Evolutionary conservation across 1,284 basidiomycete genomes (phyloP).

Genomic region (Cutaneotrichosporon spelunceum): DNA sequence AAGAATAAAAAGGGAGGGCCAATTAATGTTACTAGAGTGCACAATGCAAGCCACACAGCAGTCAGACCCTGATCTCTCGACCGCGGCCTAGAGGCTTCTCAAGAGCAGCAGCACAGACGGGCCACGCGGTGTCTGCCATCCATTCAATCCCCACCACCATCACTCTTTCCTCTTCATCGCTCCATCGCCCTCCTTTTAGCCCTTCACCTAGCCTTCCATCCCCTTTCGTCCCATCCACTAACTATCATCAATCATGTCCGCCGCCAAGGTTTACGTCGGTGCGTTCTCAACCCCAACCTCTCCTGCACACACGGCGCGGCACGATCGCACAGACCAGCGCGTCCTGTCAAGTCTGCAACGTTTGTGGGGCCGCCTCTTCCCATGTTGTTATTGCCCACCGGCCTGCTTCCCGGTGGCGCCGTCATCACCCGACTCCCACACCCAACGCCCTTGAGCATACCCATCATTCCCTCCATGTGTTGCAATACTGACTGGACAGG

Average conservation of each 20-base stretch:
- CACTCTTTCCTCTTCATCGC: constrained; percentile 5
- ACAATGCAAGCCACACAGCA: not conserved
- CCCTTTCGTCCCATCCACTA: constrained; percentile 12
- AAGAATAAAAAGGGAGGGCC: not conserved
- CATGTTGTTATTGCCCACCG: not conserved
- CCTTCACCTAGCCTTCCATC: constrained; percentile 9
- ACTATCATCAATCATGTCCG: constrained; percentile 20
- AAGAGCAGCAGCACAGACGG: not conserved
- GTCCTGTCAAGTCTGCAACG: not conserved
- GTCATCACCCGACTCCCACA: not conserved
- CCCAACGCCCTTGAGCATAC: not conserved
- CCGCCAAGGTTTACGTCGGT: constrained; percentile 31
- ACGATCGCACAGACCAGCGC: constrained; percentile 4
- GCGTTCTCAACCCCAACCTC: constrained; percentile 10
- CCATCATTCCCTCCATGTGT: not conserved
- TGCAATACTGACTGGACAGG: constrained; percentile 31
- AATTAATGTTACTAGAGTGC: not conserved
- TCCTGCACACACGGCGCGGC: not conserved
- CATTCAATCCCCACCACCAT: constrained; percentile 3
- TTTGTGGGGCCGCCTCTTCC: not conserved
- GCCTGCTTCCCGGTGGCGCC: not conserved
- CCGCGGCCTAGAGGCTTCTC: too few species aligned
- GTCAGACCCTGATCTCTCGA: not conserved
- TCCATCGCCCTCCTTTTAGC: constrained; percentile 2
- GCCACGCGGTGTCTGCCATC: not conserved